Conservation (phyloP, 2,329 filamentous ascomycete species). For the Fusarium sp. region DNA sequence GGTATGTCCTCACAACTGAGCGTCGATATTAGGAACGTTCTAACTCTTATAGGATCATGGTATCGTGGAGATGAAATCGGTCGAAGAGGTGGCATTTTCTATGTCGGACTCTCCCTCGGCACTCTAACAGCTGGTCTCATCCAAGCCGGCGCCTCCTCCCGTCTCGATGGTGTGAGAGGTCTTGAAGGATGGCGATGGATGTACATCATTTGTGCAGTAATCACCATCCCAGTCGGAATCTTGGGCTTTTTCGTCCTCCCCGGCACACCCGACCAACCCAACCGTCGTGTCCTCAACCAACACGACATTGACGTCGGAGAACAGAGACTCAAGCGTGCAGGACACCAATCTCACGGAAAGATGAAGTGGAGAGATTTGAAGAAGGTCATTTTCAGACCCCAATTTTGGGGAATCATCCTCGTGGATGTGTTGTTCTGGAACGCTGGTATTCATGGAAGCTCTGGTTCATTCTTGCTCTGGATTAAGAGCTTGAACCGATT, state of each 20-base stretch:
- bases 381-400: conserved; percentile 55
- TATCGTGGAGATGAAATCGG: conserved; percentile 61
- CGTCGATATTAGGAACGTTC: too few relatives aligned
- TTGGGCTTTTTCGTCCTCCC: conserved; percentile 64
- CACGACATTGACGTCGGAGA: conserved; percentile 61
- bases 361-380: conserved; percentile 48
- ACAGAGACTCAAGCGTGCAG: conserved; percentile 57
- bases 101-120: conserved; percentile 63
- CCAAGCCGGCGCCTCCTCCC: conserved; percentile 55
- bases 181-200: conserved; percentile 68
- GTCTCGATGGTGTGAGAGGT: conserved; percentile 58
- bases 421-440: conserved; percentile 71
- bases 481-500: conserved; percentile 66
- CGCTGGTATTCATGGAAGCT: conserved; percentile 57
- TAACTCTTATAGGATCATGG: conserved; percentile 56
- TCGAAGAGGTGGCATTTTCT: conserved; percentile 63
- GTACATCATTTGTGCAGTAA: conserved; percentile 65
- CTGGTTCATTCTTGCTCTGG: conserved; percentile 68
- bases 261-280: conserved; percentile 60
- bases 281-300: conserved; percentile 59
- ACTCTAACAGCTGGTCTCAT: conserved; percentile 66
- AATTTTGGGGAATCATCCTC: conserved; percentile 63
- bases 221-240: conserved; percentile 67
- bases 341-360: conserved; percentile 55
- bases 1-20: not conserved